Conservation (phyloP, 2,329 filamentous ascomycete species). For the Aureobasidium sp. region DNA sequence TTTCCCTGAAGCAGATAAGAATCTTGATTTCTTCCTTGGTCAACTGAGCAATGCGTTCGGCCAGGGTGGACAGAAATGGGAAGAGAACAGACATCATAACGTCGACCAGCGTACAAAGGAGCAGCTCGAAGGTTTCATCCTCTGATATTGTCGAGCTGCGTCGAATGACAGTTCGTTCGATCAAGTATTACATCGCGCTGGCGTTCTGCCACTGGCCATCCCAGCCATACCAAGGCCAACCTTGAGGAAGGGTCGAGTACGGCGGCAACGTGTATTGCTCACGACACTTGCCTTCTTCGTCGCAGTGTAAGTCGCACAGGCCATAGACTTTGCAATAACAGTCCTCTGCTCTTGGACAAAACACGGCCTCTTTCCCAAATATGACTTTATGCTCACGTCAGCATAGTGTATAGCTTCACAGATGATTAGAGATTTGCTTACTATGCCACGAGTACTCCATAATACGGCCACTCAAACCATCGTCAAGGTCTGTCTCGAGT, state of each 20-base stretch:
- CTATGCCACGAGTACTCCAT: constrained; percentile 54
- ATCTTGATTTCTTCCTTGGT: constrained; percentile 31
- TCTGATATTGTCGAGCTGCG: neutral
- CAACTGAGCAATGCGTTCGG: constrained; percentile 30
- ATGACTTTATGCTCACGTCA: constrained; percentile 8
- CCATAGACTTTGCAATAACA: constrained; percentile 66
- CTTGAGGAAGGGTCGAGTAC: constrained; percentile 50
- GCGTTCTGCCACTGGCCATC: constrained; percentile 27
- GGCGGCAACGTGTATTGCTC: constrained; percentile 54
- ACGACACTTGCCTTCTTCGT: constrained; percentile 42
- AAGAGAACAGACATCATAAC: constrained; percentile 28
- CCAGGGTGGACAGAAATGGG: constrained; percentile 27
- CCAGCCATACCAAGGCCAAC: constrained; percentile 56
- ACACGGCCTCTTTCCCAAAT: constrained; percentile 30
- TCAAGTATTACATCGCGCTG: neutral
- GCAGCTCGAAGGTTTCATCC: neutral
- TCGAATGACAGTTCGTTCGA: neutral
- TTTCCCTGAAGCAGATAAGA: constrained; percentile 26
- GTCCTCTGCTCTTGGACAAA: constrained; percentile 53
- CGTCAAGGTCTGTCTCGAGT: constrained; percentile 38
- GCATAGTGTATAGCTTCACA: neutral
- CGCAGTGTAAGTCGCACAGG: constrained; percentile 45
- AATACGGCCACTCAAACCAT: constrained; percentile 46
- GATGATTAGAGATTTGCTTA: neutral
- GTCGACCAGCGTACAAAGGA: constrained; percentile 1